phyloP scores from a whole-genome alignment of 2,329 filamentous ascomycete genomes.

The Colletotrichum sp. region DNA sequence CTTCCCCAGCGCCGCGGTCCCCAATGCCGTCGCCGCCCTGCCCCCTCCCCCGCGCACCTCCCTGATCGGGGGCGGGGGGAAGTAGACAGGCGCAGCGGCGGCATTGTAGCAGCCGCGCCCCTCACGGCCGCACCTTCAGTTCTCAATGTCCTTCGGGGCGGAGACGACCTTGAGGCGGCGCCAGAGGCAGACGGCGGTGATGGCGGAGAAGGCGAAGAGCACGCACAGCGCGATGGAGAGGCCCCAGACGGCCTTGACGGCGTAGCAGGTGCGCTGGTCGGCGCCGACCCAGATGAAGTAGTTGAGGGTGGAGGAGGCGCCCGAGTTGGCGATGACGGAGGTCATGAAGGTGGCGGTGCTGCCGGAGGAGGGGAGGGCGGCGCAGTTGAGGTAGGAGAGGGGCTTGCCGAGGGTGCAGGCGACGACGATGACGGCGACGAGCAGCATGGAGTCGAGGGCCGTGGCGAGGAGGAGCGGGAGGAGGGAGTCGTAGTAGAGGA shows the following conservation, averaged over 20 bases:
- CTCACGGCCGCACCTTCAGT: slow-evolving; percentile 53
- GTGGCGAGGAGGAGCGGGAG: slow-evolving; percentile 76
- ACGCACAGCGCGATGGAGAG: slow-evolving; percentile 80
- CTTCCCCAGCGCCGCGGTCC: slow-evolving; percentile 38
- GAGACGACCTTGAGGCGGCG: slow-evolving; percentile 55
- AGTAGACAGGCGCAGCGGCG: background rate
- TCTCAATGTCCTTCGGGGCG: slow-evolving; percentile 53
- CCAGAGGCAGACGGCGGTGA: slow-evolving; percentile 67
- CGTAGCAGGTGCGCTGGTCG: slow-evolving; percentile 72
- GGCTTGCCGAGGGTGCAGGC: slow-evolving; percentile 81
- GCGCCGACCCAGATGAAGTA: slow-evolving; percentile 56
- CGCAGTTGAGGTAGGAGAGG: slow-evolving; percentile 79
- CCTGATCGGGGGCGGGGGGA: background rate
- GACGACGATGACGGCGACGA: slow-evolving; percentile 80
- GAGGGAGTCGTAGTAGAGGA: slow-evolving; percentile 79
- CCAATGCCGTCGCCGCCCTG: slow-evolving; percentile 35
- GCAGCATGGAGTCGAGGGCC: slow-evolving; percentile 69
- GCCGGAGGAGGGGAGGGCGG: slow-evolving; percentile 45
- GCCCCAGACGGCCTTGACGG: slow-evolving; percentile 90
- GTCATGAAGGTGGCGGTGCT: slow-evolving; percentile 50
- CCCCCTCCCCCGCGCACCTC: slow-evolving; percentile 1
- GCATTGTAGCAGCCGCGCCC: slow-evolving; percentile 29
- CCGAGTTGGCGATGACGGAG: slow-evolving; percentile 47
- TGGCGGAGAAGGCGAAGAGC: slow-evolving; percentile 68
- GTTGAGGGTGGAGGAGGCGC: slow-evolving; percentile 34